Conservation (phyloP, 202 grass and related monocot genomes). For the Cymbopogon flexuosus region DNA sequence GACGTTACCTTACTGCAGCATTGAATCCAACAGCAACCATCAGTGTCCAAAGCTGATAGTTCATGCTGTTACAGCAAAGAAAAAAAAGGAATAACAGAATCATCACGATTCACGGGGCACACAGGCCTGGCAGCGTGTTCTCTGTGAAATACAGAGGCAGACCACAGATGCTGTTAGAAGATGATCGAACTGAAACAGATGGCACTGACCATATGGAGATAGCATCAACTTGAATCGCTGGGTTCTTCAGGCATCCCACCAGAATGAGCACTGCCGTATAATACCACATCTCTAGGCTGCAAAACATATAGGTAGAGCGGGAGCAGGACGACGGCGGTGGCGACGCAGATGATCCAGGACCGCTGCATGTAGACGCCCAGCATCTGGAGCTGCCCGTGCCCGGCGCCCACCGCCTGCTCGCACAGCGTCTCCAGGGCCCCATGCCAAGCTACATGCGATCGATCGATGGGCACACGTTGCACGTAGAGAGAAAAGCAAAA, state of each 20-base stretch:
- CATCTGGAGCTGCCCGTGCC: slow-evolving; percentile 52
- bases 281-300: slow-evolving; percentile 78
- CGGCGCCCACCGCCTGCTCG: slow-evolving; percentile 67
- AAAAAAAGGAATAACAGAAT: not conserved
- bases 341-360: slow-evolving; percentile 64
- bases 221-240: slow-evolving; percentile 60
- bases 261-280: slow-evolving; percentile 66
- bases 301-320: slow-evolving; percentile 28
- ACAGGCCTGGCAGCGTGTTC: not conserved
- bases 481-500: not conserved
- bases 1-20: slow-evolving; percentile 51
- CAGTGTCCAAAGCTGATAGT: slow-evolving; percentile 64
- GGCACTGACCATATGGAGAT: slow-evolving; percentile 60
- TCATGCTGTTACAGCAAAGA: slow-evolving; percentile 43
- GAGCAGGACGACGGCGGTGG: slow-evolving; percentile 37
- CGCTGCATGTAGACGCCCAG: slow-evolving; percentile 67
- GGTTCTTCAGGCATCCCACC: slow-evolving; percentile 54
- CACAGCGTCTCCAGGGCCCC: slow-evolving; percentile 74
- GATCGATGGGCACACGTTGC: not conserved
- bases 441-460: slow-evolving; percentile 45
- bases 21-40: slow-evolving; percentile 82
- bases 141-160: not conserved
- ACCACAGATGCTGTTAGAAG: not conserved
- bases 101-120: too few relatives aligned
- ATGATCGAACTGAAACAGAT: not conserved